Base-by-base conservation (phyloP, 805 yeast species). In the Wickerhamiella qilinensis region DNA sequence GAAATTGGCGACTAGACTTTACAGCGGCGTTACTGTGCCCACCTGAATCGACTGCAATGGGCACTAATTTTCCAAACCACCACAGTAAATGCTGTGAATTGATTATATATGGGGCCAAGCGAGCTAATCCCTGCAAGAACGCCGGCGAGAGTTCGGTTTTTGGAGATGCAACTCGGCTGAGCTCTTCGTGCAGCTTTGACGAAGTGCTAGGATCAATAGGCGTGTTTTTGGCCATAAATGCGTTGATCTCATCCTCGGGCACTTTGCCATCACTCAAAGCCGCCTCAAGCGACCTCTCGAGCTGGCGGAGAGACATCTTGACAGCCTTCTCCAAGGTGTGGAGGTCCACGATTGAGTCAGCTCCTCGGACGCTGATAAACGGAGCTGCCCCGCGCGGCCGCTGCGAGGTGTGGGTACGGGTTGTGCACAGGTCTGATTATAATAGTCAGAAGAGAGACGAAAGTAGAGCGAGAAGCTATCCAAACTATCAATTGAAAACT, bases 21-120 rank as follows among this genome's bases (percentile, higher is more conserved):
- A 60, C 65, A 1, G 68, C 57, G 6, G 48, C 49, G n/a, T 62
- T 46, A 39, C 61, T 64, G 38, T 56, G 59, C 2, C 80, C 77
- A 0, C 77, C 75, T 27, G 78, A 70, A 46, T 75, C 76, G 3
- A 74, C 57, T 0, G 78, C 74, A 1, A 71, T 69, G 11, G 58
- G 57, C 11, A 65, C 48, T 41, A 71, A 66, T 27, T 66, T 59
- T 21, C 59, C 55, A 35, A 71, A 59, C 81, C 82, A 77, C 30
- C 59, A 51, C 18, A 51, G 44, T 8, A 69, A 44, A 29, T 54
- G 49, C 7, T 56, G 50, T 12, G 38, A 35, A 30, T 49, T 45
- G 20, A 51, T 46, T 9, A 62, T 40, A 24, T 56, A 47, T 1
- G 61, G 57, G 3, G 41, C 49, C 14, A 62, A 47, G 12, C 51